These are phyloP conservation scores for Tilletiopsis washingtonensis DNA, from an alignment of 1,284 basidiomycete genomes.

Conservation along the genomic window DNA sequence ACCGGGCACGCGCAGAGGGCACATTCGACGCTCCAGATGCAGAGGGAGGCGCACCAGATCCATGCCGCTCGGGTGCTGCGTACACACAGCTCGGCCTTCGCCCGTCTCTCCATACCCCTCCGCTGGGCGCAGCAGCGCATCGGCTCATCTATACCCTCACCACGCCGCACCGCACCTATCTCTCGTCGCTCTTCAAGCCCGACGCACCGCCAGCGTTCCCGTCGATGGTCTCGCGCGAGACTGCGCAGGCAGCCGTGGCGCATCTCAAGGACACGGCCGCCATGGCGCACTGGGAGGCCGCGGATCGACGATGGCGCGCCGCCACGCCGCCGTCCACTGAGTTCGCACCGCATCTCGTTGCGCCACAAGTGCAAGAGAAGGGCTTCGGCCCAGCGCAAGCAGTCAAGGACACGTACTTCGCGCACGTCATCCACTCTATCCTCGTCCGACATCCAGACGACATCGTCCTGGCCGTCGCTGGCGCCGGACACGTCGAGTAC, in stretches of 20 bases:
- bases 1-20: too few species aligned
- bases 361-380: constrained; percentile 9
- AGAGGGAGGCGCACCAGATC: too few species aligned
- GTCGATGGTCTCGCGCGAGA: background rate
- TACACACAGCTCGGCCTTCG: too few species aligned
- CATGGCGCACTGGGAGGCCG: too few species aligned
- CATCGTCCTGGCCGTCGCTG: constrained; percentile 21
- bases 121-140: background rate
- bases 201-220: constrained; percentile 24
- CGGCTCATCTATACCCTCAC: constrained; percentile 16
- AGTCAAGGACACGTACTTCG: constrained; percentile 32
- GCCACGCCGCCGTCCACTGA: too few species aligned
- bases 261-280: background rate
- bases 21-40: too few species aligned
- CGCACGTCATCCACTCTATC: constrained; percentile 27
- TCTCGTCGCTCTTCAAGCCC: constrained; percentile 24
- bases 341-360: too few species aligned
- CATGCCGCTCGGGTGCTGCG: too few species aligned
- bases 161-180: constrained; percentile 26
- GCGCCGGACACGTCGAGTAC: constrained; percentile 30
- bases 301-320: too few species aligned
- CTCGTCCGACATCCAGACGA: too few species aligned
- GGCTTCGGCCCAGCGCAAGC: constrained; percentile 33
- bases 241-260: background rate
- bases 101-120: too few species aligned